These are phyloP conservation scores for Euphorbia celastroides DNA, from an alignment of 441 rosid genomes.

Conservation along the genomic window DNA sequence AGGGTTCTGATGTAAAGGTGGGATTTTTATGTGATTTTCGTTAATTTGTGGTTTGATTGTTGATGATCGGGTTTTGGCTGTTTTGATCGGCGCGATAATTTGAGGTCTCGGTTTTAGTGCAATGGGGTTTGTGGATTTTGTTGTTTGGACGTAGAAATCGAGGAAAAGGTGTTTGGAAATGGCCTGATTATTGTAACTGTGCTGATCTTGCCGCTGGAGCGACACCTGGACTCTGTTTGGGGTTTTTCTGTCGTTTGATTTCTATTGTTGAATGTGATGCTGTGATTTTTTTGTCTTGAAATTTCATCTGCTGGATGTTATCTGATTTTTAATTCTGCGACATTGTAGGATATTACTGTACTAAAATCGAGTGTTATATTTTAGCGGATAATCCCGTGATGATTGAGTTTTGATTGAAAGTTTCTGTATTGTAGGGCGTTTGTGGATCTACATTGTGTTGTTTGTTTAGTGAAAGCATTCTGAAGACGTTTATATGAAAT, in stretches of 20 bases:
- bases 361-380: not conserved
- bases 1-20: constrained; percentile 19
- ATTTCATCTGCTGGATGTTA: not conserved
- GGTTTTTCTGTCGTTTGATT: constrained; percentile 12
- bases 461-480: constrained; percentile 13
- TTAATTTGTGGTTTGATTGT: not conserved
- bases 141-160: constrained; percentile 27
- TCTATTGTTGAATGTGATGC: constrained; percentile 11
- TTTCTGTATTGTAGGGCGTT: constrained; percentile 23
- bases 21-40: constrained; percentile 10
- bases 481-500: constrained; percentile 25
- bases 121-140: constrained; percentile 12
- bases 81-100: constrained; percentile 12
- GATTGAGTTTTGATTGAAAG: not conserved
- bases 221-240: constrained; percentile 15
- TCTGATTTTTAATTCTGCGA: not conserved
- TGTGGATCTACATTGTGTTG: constrained; percentile 17
- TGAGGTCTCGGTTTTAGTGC: constrained; percentile 16
- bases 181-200: constrained; percentile 20
- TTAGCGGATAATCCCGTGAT: not conserved
- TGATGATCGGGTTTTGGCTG: constrained; percentile 30
- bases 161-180: constrained; percentile 20
- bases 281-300: constrained; percentile 5
- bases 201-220: constrained; percentile 17
- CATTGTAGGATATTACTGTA: constrained; percentile 18